A percentile compares a stretch with the other conserved stretches of the same genome.
phyloP scores from a whole-genome alignment of 306 rosid species.

The Carpinus viminea region DNA sequence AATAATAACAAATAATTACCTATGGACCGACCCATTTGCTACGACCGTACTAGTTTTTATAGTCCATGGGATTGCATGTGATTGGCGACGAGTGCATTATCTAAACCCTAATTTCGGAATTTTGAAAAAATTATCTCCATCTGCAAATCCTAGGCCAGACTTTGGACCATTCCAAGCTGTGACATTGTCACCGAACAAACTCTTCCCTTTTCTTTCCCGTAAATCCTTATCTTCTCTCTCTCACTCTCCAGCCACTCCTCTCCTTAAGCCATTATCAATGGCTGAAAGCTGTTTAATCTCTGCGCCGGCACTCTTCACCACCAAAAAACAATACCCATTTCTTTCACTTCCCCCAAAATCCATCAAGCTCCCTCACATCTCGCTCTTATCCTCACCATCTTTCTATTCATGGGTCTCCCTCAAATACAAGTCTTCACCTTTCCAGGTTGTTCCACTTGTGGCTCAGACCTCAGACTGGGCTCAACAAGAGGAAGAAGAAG shows the following conservation, averaged over 20 bases:
- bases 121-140: slow-evolving; percentile 15
- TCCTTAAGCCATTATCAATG: slow-evolving; percentile 53
- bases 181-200: slow-evolving; percentile 1
- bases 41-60: no score
- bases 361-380: slow-evolving; percentile 39
- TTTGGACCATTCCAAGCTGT: slow-evolving; percentile 16
- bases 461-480: slow-evolving; percentile 88
- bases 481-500: slow-evolving; percentile 56
- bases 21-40: no score
- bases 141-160: slow-evolving; percentile 6
- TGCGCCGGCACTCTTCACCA: slow-evolving; percentile 48
- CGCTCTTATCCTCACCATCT: slow-evolving; percentile 30
- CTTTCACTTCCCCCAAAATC: slow-evolving; percentile 49
- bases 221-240: slow-evolving; percentile 22
- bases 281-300: slow-evolving; percentile 53
- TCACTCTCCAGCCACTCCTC: slow-evolving; percentile 41
- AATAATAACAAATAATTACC: no score
- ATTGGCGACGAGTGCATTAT: no score
- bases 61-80: no score
- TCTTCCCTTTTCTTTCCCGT: slow-evolving; percentile 19
- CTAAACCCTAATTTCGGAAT: background rate
- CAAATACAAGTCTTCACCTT: slow-evolving; percentile 29
- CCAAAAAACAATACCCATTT: slow-evolving; percentile 30
- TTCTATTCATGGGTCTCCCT: slow-evolving; percentile 36
- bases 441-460: slow-evolving; percentile 55